A percentile compares a stretch with the other conserved stretches of the same genome.
phyloP scores from a whole-genome alignment of 768 basidiomycete genomes.

The Hydnomerulius pinastri region DNA sequence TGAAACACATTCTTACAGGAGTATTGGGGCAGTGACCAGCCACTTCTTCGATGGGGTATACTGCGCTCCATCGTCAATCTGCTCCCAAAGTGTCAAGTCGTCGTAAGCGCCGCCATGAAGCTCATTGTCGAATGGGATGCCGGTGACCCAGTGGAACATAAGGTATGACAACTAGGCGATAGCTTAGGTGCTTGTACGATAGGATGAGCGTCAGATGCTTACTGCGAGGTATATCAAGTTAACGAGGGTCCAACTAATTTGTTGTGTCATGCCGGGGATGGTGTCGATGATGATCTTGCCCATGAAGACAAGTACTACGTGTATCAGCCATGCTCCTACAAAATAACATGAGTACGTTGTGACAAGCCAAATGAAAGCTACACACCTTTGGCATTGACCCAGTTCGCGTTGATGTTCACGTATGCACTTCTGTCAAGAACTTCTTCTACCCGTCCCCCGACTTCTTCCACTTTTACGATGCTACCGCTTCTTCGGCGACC shows the following conservation, averaged over 20 bases:
- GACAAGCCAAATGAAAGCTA: conserved; percentile 10
- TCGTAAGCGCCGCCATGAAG: conserved; percentile 93
- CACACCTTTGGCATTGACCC: conserved; percentile 91
- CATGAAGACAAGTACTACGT: conserved; percentile 86
- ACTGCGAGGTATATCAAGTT: conserved; percentile 91
- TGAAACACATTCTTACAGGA: conserved; percentile 59
- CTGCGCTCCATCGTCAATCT: conserved; percentile 98
- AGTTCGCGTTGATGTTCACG: conserved; percentile 85
- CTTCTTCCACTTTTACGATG: conserved; percentile 83
- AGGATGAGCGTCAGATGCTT: conserved; percentile 28
- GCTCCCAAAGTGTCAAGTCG: conserved; percentile 97
- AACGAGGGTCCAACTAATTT: conserved; percentile 94
- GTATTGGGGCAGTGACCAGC: conserved; percentile 87
- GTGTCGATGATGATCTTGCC: conserved; percentile 95
- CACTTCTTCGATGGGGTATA: conserved; percentile 99
- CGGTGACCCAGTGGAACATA: conserved; percentile 98
- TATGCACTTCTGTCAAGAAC: conserved; percentile 78
- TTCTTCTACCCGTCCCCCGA: conserved; percentile 74
- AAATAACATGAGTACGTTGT: conserved; percentile 2
- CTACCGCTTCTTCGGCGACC: conserved; percentile 66
- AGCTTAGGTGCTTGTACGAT: not conserved
- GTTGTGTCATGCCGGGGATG: conserved; percentile 90
- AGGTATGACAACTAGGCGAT: conserved; percentile 81
- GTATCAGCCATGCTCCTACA: conserved; percentile 96
- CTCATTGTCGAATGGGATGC: conserved; percentile 90